Evolutionary conservation across 2,329 filamentous ascomycete genomes (phyloP).

Genomic region (Cytospora schulzeri): DNA sequence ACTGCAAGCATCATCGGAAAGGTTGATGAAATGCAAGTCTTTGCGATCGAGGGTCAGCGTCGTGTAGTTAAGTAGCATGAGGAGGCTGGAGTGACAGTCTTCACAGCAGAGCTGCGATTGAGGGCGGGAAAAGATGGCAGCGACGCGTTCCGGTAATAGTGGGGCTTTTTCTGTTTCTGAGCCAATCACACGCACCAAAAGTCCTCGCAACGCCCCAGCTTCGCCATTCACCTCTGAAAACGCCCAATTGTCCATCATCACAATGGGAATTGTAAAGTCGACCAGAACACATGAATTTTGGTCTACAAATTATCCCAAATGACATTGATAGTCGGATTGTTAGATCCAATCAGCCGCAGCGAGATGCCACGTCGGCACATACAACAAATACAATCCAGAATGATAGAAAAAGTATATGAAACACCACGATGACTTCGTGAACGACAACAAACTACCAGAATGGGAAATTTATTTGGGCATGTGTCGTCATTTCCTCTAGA

Average conservation of each 20-base stretch:
- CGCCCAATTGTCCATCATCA: not conserved
- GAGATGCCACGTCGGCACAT: conserved; percentile 5
- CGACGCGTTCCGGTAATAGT: conserved; percentile 20
- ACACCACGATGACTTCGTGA: conserved; percentile 11
- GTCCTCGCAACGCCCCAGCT: not conserved
- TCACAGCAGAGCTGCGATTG: conserved; percentile 14
- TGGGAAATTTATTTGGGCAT: conserved; percentile 28
- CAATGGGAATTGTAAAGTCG: not conserved
- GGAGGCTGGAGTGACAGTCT: conserved; percentile 17
- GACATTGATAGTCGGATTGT: not conserved
- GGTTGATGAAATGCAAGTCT: conserved; percentile 20
- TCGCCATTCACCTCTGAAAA: conserved; percentile 5
- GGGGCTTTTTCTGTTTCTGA: not conserved
- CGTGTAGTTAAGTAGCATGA: not conserved
- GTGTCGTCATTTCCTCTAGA: conserved; percentile 27
- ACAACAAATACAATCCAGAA: not conserved
- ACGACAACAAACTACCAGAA: conserved; percentile 27
- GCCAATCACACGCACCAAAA: conserved; percentile 10
- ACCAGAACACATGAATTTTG: not conserved
- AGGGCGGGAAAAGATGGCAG: conserved; percentile 15
- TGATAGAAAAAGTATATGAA: not conserved
- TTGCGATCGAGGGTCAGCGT: conserved; percentile 18
- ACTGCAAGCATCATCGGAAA: conserved; percentile 14
- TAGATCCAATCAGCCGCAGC: not conserved
- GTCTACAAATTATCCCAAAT: no score